Evolutionary conservation across 2,329 filamentous ascomycete species (phyloP), one percentile per base, ranked within the genome.

Genomic region (Celoporthe dispersa): DNA sequence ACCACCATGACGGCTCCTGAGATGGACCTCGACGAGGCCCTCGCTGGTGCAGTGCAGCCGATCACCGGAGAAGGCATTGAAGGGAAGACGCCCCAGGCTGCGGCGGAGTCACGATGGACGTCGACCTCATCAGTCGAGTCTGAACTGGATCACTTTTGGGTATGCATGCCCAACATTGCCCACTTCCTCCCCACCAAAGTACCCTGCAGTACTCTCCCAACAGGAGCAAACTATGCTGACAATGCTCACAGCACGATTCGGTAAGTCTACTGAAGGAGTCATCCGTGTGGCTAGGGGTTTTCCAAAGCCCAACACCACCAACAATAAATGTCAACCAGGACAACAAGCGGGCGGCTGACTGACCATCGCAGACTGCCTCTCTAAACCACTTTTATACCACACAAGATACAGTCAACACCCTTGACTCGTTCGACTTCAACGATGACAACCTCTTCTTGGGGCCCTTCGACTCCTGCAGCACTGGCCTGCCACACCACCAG

Each of bases 381-480:
- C 64, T 69, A 41, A 68, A 68, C 35, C 70, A 71, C n/a, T 71
- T 72, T 31, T 72, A 72, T 44, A 71, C 71, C 14, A 72, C 69
- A 44, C 66, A 72, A 37, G 71, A 70, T 28, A 70, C 68, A n/a
- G 35, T 14, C 16, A 66, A 60, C 39, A 66, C 69, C 9, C 60
- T 70, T 55, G 66, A 68, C 16, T 70, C 69, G 16, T 69, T 71
- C 48, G 65, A 67, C 55, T 71, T 71, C 64, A 71, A 69, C 66
- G 48, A 71, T 69, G 71, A 71, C 33, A 67, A 44, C 44, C 61
- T 71, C 33, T 69, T 71, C 48, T 66, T 72, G n/a, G 69, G 69
- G 14, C 64, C 67, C 1, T 69, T 69, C 55, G 66, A 71, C 16
- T 60, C 71, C 12, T 70, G 69, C 66, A 72, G n/a, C 70, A 51